Base-by-base conservation (phyloP, 108 stramenopile genomes). In the Cyclotella cryptica region DNA sequence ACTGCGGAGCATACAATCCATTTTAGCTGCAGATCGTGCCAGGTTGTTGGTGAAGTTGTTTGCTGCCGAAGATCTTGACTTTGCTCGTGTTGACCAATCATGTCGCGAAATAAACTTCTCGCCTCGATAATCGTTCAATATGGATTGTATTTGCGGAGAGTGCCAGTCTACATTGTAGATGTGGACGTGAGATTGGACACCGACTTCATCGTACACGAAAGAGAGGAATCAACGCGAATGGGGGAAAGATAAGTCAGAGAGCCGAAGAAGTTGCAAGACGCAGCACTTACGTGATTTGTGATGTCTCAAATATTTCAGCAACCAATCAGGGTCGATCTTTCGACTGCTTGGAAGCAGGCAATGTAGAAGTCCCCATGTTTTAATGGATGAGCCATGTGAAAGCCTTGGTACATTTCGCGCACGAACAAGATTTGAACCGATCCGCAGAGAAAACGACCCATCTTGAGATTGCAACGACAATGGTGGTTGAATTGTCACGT, bases 131-230 rank as follows among this genome's bases (percentile, higher is more conserved):
- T 49, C 59, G 35, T 72, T 35, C 29, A 80, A 26, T 1, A 59
- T 72, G 10, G 43, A 61, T 61, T 80, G 79, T 15, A 80, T 29
- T 18, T 73, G 46, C 35, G 72, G 66, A 14, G 79, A 67, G 63
- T 80, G 79, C 66, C 72, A 54, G 44, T 80, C 71, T 12, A 80
- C 79, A 61, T 80, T 80, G 72, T 80, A 80, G 17, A 80, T 58
- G 52, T 80, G 72, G 40, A 80, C 58, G 60, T 80, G 79, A n/a
- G 53, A 39, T 39, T 61, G 42, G 13, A 80, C 79, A 53, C 79
- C 79, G 9, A 73, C 14, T 49, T 49, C 18, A n/a, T 3, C 18
- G n/a, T 49, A n/a, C 9, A n/a, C 3, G 6, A 49, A n/a, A n/a
- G 6, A 35, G 6, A 6, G 35, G 35, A 35, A 35, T 35, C 2